Evolutionary conservation across 805 yeast species (phyloP).

Genomic region (Spencermartinsiella europaea): DNA sequence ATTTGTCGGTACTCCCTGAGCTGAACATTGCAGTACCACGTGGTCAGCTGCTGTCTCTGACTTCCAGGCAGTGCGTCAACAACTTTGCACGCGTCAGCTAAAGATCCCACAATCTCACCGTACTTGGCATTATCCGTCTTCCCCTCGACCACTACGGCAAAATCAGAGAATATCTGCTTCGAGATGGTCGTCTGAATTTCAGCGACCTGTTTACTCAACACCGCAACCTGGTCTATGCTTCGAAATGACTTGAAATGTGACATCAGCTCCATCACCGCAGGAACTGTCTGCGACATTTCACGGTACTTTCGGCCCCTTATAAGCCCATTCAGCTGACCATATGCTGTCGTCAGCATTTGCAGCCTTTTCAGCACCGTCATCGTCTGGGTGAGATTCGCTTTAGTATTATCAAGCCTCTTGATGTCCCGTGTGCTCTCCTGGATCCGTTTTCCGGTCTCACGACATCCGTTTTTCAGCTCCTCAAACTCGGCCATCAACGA

Average conservation of each 20-base stretch:
- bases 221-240: conserved; percentile 74
- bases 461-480: conserved; percentile 45
- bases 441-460: conserved; percentile 55
- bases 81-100: conserved; percentile 62
- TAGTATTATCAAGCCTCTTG: conserved; percentile 71
- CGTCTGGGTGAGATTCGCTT: conserved; percentile 73
- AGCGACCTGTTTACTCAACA: conserved; percentile 53
- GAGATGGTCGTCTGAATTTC: conserved; percentile 56
- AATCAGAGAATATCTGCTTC: conserved; percentile 69
- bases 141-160: conserved; percentile 37
- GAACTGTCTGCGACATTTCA: conserved; percentile 55
- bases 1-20: conserved; percentile 71
- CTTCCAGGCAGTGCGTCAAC: conserved; percentile 51
- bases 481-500: conserved; percentile 41
- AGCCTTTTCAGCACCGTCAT: conserved; percentile 84
- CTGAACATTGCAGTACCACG: conserved; percentile 67
- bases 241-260: conserved; percentile 73
- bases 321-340: conserved; percentile 50
- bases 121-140: conserved; percentile 15
- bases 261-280: conserved; percentile 69
- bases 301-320: conserved; percentile 42
- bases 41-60: conserved; percentile 53
- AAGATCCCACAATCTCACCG: conserved; percentile 14
- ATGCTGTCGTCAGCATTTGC: conserved; percentile 78
- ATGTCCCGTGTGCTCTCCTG: conserved; percentile 70